Percentiles rank a stretch among this genome's conserved stretches.
Evolutionary conservation across 495 filamentous ascomycete species (phyloP).

Genomic region (Pseudotulostoma volvatum): DNA sequence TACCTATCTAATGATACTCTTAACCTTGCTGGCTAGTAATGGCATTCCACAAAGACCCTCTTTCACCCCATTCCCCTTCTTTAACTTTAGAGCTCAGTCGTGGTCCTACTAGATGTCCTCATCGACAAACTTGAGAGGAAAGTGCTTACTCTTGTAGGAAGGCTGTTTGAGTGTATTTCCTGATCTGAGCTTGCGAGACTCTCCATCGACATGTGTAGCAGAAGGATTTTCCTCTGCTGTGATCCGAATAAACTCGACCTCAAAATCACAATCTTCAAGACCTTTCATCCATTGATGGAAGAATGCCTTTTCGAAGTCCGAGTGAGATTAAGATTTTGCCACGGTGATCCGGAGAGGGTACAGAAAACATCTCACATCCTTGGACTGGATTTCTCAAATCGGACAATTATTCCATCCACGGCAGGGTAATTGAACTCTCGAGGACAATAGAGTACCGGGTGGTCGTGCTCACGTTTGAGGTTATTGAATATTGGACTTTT

Average conservation of each 20-base stretch:
- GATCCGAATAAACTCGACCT: not conserved
- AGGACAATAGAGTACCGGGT: not conserved
- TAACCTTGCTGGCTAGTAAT: too few relatives aligned
- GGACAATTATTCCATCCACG: not conserved
- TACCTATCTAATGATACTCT: too few relatives aligned
- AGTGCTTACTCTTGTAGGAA: not conserved
- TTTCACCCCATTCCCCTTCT: not conserved
- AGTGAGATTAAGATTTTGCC: not conserved
- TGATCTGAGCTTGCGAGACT: not conserved
- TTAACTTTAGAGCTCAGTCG: not conserved
- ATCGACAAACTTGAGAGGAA: not conserved
- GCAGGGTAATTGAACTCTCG: not conserved
- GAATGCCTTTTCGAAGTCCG: not conserved
- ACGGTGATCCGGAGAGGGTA: not conserved
- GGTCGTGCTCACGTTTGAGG: not conserved
- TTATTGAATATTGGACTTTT: not conserved
- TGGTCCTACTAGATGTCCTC: not conserved
- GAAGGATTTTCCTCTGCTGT: not conserved
- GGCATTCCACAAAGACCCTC: too few relatives aligned
- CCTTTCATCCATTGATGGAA: not conserved
- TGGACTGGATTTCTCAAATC: not conserved
- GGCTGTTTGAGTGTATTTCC: not conserved
- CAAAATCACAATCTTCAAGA: not conserved
- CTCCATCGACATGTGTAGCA: not conserved
- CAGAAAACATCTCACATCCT: not conserved